Percentiles rank a stretch among this genome's conserved stretches.
Conservation (phyloP, 1,139 yeast species). For the Scheffersomyces insectosa region DNA sequence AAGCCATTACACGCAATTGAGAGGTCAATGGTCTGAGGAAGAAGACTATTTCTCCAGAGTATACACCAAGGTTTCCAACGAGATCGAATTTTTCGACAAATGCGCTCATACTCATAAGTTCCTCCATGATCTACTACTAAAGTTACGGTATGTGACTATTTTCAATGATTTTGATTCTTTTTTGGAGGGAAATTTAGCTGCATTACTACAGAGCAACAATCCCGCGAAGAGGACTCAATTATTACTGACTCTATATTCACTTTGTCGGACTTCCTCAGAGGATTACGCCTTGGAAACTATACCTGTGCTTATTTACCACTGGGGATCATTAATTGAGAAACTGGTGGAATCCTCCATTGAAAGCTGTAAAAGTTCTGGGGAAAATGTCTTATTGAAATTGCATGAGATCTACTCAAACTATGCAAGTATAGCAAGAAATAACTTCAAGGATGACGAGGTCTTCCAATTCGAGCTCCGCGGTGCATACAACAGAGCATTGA, state of each 20-base stretch:
- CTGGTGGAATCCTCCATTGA: conserved; percentile 5
- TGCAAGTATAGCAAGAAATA: conserved; percentile 5
- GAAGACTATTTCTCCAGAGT: conserved; percentile 20
- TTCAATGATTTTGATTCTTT: conserved; percentile 27
- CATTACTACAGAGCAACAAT: conserved; percentile 16
- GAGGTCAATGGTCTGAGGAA: conserved; percentile 18
- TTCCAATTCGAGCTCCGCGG: conserved; percentile 33
- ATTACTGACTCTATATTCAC: conserved; percentile 6
- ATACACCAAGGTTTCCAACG: conserved; percentile 12
- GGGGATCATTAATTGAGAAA: conserved; percentile 12
- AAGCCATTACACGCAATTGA: conserved; percentile 17
- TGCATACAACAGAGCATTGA: conserved; percentile 26
- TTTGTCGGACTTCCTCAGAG: conserved; percentile 9
- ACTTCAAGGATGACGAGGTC: conserved; percentile 12
- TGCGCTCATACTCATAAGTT: conserved; percentile 26
- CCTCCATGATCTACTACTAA: conserved; percentile 18
- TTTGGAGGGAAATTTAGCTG: conserved; percentile 20
- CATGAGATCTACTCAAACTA: conserved; percentile 6
- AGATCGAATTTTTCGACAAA: conserved; percentile 13
- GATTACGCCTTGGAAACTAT: conserved; percentile 13
- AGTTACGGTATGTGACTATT: conserved; percentile 32
- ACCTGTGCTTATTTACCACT: conserved; percentile 10
- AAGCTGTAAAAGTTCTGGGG: neutral
- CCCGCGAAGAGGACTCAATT: conserved; percentile 7
- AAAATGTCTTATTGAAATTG: conserved; percentile 4